Percentiles rank a stretch among this genome's conserved stretches.
These are phyloP conservation scores for Stemphylium beticola DNA, from an alignment of 2,329 filamentous ascomycete genomes.

Conservation along the genomic window DNA sequence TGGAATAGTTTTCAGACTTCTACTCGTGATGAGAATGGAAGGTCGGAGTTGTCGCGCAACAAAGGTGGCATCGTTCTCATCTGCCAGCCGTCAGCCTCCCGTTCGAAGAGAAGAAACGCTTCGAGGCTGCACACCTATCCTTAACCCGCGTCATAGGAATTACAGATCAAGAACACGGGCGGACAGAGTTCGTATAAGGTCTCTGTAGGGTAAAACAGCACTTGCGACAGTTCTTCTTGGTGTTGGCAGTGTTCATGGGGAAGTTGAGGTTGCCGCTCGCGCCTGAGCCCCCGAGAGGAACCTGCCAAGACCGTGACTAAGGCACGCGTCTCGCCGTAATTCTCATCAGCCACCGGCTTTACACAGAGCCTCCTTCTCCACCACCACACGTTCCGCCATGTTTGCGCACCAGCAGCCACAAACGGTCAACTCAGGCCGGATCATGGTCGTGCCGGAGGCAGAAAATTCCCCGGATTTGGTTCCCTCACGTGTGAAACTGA, in stretches of 20 bases:
- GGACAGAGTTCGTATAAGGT: background rate
- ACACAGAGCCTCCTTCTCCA: constrained; percentile 2
- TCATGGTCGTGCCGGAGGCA: constrained; percentile 22
- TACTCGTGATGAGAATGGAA: too few relatives aligned
- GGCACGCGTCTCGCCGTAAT: background rate
- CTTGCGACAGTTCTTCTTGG: background rate
- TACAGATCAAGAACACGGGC: background rate
- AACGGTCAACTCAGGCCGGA: constrained; percentile 27
- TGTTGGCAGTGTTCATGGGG: background rate
- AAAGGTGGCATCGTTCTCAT: background rate
- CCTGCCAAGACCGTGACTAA: constrained; percentile 13
- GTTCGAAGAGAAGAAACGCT: background rate
- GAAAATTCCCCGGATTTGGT: constrained; percentile 26
- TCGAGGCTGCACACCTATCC: background rate
- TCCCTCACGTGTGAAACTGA: constrained; percentile 37
- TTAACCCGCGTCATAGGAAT: background rate
- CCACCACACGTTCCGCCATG: constrained; percentile 2
- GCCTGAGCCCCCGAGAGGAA: background rate
- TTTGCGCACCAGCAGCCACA: constrained; percentile 13
- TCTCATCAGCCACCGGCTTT: constrained; percentile 1
- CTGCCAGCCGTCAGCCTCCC: background rate
- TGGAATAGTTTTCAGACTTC: too few relatives aligned
- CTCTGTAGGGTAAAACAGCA: background rate
- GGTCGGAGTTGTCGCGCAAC: too few relatives aligned
- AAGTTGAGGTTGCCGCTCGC: background rate